Evolutionary conservation across 1,284 basidiomycete genomes (phyloP), one percentile per base, ranked within the genome.

Genomic region (Ceratobasidium sp.): DNA sequence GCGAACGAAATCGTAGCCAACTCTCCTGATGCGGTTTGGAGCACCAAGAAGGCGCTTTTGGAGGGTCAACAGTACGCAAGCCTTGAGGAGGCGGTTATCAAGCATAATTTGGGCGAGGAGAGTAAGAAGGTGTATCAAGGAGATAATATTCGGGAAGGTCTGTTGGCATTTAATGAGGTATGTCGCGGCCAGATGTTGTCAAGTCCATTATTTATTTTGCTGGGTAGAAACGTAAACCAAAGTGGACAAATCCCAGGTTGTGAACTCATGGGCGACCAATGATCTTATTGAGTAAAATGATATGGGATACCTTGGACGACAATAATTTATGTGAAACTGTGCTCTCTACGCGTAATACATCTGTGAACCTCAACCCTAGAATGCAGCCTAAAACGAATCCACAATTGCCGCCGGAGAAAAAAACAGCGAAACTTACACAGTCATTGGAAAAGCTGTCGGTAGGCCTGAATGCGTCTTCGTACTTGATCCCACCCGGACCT

Each of bases 21-120:
- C 82, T 95, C 93, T 3, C 95, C 95, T 0, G 94, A 96, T 83
- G 89, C 94, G 0, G 91, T 96, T 0, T 91, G 93, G 80, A 89
- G 90, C 67, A 93, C 94, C 10, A 96, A 96, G 83, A 87, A 89
- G 23, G 92, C 88, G 0, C 84, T 95, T 17, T 78, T 93, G 26
- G 83, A 92, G 2, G 85, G 90, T 1, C 84, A 84, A 5, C 88
- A 90, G 75, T 85, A 87, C 57, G 87, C 87, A 20, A 87, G 88
- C 70, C 85, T 91, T 57, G 89, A 92, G 44, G 88, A 90, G 33
- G 88, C 89, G 0, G 87, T 91, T 1, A 79, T 85, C 3, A 85
- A 85, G 0, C 91, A 91, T 75, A 83, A 88, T 7, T 83, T 86
- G 79, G 88, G 88, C 33, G 83, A 85, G 28, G 87, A 90, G 80